Evolutionary conservation across 352 stramenopile genomes (phyloP), one percentile per base, ranked within the genome.

Genomic region (Globisporangium middletonii): DNA sequence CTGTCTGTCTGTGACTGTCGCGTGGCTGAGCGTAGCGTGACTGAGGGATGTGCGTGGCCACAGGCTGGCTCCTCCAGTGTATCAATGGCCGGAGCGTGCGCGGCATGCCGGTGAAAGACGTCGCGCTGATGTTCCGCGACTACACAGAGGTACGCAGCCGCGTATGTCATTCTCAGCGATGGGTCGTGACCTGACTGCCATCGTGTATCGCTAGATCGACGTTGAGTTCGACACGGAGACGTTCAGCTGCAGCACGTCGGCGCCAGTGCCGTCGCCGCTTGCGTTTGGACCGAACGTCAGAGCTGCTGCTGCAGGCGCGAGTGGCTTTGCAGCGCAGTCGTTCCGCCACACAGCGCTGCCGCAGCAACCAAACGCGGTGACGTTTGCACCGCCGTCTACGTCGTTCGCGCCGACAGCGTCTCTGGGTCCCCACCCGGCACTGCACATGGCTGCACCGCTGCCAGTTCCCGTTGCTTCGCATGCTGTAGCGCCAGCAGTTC

Each of bases 41-140:
- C 19, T 52, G 11, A 48, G 12, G 15, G 13, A 48, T 13, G 26
- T 19, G 16, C 37, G 5, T 37, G 47, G 11, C 46, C n/a, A 30
- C 52, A 85, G 75, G 75, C 12, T 79, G 71, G 46, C 58, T 80
- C 15, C 52, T 85, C 58, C 60, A 68, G 52, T 54, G 42, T 23
- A 78, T 85, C 12, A 78, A 82, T 37, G 62, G 63, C 19, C 59
- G 59, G 35, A 59, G 59, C 6, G 73, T 79, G 58, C 55, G 46
- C 27, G 72, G 71, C 2, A 27, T 69, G 37, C 54, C 58, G 5
- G 65, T 85, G 46, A 67, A 61, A 16, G 60, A 82, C 18, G 72
- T 82, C 15, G 75, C 75, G 0, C 58, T 54, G 12, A 62, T 80
- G 45, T 85, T 85, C 33, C 69, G 70, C n/a, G 75, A 81, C 47